Evolutionary conservation across 1,284 basidiomycete genomes (phyloP).

Genomic region (Amylostereum areolatum): DNA sequence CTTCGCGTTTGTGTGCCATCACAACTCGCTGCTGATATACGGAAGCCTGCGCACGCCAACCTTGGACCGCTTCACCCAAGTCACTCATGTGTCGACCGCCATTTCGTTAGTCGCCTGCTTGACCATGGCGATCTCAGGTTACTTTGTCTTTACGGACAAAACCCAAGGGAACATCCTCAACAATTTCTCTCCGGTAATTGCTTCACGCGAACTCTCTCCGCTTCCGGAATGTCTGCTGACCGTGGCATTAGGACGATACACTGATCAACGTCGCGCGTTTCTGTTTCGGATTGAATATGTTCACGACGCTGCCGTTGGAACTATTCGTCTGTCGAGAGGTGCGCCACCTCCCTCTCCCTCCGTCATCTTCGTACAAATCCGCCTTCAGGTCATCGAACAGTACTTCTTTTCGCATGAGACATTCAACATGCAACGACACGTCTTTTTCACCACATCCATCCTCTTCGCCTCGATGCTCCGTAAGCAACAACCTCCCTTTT

Average conservation of each 20-base stretch:
- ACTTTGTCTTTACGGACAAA: constrained; percentile 90
- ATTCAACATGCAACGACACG: constrained; percentile 79
- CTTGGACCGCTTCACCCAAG: constrained; percentile 87
- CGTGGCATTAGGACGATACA: constrained; percentile 54
- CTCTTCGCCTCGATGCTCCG: constrained; percentile 81
- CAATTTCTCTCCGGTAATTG: constrained; percentile 72
- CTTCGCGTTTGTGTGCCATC: constrained; percentile 93
- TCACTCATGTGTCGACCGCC: constrained; percentile 88
- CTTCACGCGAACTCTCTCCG: neutral
- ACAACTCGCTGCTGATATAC: constrained; percentile 93
- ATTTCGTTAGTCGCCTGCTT: constrained; percentile 79
- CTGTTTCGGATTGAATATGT: constrained; percentile 98
- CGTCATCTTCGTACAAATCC: neutral
- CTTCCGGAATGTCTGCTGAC: neutral
- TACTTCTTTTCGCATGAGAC: constrained; percentile 85
- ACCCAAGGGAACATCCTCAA: constrained; percentile 94
- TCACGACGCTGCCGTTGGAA: constrained; percentile 91
- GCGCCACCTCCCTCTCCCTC: constrained; percentile 8
- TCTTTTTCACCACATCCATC: constrained; percentile 87
- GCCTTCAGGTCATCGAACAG: constrained; percentile 77
- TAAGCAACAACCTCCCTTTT: constrained; percentile 31
- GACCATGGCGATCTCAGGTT: constrained; percentile 87
- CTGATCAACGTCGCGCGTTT: constrained; percentile 92
- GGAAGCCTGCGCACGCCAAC: constrained; percentile 91
- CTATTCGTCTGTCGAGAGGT: constrained; percentile 94